Base-by-base conservation (phyloP, 768 basidiomycete species). In the Arthromyces matolae region DNA sequence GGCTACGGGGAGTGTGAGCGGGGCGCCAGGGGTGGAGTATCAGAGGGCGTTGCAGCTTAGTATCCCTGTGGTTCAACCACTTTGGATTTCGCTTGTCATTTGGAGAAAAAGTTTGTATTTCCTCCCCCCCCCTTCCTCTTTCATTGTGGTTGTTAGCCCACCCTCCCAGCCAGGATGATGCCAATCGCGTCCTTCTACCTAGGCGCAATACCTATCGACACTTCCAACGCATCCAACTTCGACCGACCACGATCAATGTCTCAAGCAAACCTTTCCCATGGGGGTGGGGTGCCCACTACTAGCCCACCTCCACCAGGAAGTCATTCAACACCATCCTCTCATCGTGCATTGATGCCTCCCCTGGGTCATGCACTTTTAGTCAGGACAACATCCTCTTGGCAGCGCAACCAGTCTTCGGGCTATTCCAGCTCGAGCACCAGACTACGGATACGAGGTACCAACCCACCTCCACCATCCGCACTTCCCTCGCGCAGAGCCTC, bases 21-120 rank as follows among this genome's bases (percentile, higher is more conserved):
- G 75, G 13, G 80, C 81, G 2, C 88, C 92, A 0, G 86, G 86
- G 0, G 84, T 89, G 6, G 90, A 93, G 57, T 98, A 97, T 63
- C 93, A 97, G 61, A 81, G 93, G n/a, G 96, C 95, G 3, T 67
- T 94, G 47, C 92, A 94, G 66, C 74, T 94, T 36, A 93, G 89
- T 48, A 91, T 98, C 48, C 96, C 96, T 0, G 83, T 98, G 42
- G 93, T 98, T 2, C 88, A 93, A 52, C 95, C 95, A 2, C 84
- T 89, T 37, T 98, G 96, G 95, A 78, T 98, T 54, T 64, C 96
- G 25, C 92, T 94, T 0, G 97, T 95, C 61, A 79, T 86, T 42
- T 64, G 79, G 0, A 89, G 94, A 62, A 84, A 85, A 60, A 89
- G 84, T 92, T 93, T 53, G 52, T 82, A 50, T n/a, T n/a, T n/a